These are phyloP conservation scores for Theileria parva DNA, from an alignment of 169 alveolate species.

Conservation along the genomic window DNA sequence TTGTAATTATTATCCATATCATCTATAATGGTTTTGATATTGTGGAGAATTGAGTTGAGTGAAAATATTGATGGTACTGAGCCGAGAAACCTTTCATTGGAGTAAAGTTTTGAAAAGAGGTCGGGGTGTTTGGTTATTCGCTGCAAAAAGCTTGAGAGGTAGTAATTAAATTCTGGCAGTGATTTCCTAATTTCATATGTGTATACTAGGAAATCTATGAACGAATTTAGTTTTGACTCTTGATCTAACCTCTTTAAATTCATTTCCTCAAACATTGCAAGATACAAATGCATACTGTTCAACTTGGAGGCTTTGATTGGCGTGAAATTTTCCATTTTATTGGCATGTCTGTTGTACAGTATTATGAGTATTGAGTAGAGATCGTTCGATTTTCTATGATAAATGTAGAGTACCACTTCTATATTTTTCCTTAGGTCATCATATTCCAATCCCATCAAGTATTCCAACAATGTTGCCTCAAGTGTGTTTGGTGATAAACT, in stretches of 20 bases:
- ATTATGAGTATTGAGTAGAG: not conserved
- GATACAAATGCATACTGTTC: not conserved
- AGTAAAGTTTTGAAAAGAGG: not conserved
- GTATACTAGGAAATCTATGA: not conserved
- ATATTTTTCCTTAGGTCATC: not conserved
- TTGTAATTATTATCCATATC: not conserved
- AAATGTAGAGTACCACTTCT: not conserved
- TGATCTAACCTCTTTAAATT: not conserved
- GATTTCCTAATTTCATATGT: not conserved
- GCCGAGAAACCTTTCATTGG: not conserved
- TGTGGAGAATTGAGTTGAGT: not conserved
- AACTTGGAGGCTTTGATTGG: not conserved
- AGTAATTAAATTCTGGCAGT: not conserved
- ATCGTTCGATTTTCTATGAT: not conserved
- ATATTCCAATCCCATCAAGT: not conserved
- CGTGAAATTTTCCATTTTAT: not conserved
- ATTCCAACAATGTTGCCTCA: not conserved
- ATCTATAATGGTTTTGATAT: conserved; percentile 4
- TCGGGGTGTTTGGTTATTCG: not conserved
- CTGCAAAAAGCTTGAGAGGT: not conserved
- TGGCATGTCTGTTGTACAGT: not conserved
- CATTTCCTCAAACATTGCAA: not conserved
- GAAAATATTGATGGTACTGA: not conserved
- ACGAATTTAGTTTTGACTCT: not conserved
- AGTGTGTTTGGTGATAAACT: not conserved